Percentiles rank a stretch among this genome's conserved stretches.
These are phyloP conservation scores for Kluyveromyces marxianus DNA, from an alignment of 1,139 yeast species.

Conservation along the genomic window DNA sequence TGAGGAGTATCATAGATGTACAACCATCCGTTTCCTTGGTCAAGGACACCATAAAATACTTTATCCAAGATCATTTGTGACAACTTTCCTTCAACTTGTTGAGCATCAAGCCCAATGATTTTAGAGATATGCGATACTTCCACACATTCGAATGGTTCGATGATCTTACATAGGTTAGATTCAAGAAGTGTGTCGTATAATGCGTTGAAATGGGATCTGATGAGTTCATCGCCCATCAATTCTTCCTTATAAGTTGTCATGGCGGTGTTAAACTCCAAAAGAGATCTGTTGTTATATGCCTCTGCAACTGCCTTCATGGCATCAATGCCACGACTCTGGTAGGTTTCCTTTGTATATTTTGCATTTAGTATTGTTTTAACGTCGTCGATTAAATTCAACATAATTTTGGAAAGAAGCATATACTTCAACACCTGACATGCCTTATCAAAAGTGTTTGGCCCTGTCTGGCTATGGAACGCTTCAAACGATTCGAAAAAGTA, in stretches of 20 bases:
- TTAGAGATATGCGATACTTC: slow-evolving; percentile 85
- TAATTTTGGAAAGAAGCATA: slow-evolving; percentile 85
- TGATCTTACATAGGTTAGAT: slow-evolving; percentile 87
- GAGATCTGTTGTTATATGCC: slow-evolving; percentile 83
- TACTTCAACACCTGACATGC: slow-evolving; percentile 81
- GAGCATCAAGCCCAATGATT: slow-evolving; percentile 78
- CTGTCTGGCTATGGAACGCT: slow-evolving; percentile 51
- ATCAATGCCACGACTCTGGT: slow-evolving; percentile 66
- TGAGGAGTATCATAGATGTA: slow-evolving; percentile 85
- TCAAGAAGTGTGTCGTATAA: slow-evolving; percentile 89
- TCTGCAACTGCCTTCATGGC: slow-evolving; percentile 92
- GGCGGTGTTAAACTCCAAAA: slow-evolving; percentile 82
- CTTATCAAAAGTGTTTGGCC: slow-evolving; percentile 47
- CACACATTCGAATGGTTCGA: slow-evolving; percentile 92
- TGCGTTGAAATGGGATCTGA: slow-evolving; percentile 86
- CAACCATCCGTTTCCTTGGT: slow-evolving; percentile 98
- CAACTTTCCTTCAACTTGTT: slow-evolving; percentile 88
- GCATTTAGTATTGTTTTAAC: slow-evolving; percentile 68
- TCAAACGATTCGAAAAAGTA: slow-evolving; percentile 94
- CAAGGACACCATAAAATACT: slow-evolving; percentile 89
- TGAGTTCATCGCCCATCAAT: slow-evolving; percentile 78
- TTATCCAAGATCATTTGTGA: slow-evolving; percentile 95
- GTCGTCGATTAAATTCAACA: slow-evolving; percentile 84
- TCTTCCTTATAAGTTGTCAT: slow-evolving; percentile 65
- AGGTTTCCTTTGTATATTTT: slow-evolving; percentile 68